Percentiles rank a stretch among this genome's conserved stretches.
phyloP scores from a whole-genome alignment of 108 stramenopile species.

The Licmophora abbreviata region DNA sequence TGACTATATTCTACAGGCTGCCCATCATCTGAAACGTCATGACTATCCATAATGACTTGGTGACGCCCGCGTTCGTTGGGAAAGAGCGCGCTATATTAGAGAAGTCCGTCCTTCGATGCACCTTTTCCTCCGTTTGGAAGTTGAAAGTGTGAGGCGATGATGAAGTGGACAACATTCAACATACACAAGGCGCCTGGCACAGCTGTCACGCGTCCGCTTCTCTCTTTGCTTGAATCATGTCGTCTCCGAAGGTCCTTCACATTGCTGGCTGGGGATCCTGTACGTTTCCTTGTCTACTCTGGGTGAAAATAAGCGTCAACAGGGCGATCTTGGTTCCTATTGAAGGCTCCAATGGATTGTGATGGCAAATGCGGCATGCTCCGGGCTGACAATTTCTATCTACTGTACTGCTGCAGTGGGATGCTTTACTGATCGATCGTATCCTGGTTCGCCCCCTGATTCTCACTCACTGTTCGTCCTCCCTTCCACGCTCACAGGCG shows the following conservation, averaged over 20 bases:
- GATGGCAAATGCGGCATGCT: neutral
- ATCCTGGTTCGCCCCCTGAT: neutral
- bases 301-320: neutral
- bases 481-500: slow-evolving; percentile 29
- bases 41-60: neutral
- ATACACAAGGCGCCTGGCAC: neutral
- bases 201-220: neutral
- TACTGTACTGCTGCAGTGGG: neutral
- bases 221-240: slow-evolving; percentile 2
- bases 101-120: neutral
- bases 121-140: neutral
- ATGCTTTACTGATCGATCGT: neutral
- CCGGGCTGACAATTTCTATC: neutral
- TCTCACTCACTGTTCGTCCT: neutral
- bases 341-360: neutral
- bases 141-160: no score
- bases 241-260: slow-evolving; percentile 30
- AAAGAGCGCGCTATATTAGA: neutral
- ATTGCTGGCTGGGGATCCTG: slow-evolving; percentile 36
- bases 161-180: neutral
- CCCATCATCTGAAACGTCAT: neutral
- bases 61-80: neutral
- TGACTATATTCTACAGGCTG: neutral
- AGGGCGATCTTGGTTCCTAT: neutral
- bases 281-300: slow-evolving; percentile 14